A percentile compares a stretch with the other conserved stretches of the same genome.
phyloP scores from a whole-genome alignment of 345 rosid genomes.

The Dovyalis caffra region DNA sequence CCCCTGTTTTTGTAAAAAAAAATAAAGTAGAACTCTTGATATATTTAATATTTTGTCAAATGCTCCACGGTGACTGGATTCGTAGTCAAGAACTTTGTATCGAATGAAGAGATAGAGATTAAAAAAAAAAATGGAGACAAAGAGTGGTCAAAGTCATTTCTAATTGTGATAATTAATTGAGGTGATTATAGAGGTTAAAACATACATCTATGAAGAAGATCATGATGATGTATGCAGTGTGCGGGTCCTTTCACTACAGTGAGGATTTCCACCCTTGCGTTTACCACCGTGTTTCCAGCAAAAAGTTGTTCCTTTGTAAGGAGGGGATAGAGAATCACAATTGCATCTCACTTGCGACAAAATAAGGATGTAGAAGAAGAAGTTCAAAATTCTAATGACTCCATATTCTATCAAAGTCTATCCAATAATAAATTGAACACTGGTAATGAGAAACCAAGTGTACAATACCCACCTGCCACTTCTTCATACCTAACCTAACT shows the following conservation, averaged over 20 bases:
- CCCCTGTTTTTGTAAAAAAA: no score
- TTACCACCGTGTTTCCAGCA: not conserved
- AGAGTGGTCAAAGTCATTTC: not conserved
- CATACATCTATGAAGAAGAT: not conserved
- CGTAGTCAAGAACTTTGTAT: not conserved
- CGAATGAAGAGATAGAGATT: not conserved
- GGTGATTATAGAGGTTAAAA: not conserved
- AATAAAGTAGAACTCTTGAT: no score
- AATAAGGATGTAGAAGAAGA: not conserved
- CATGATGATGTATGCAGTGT: not conserved
- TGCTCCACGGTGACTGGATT: not conserved
- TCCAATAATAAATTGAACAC: not conserved
- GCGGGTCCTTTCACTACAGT: not conserved
- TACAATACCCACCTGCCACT: conserved; percentile 6
- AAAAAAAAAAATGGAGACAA: not conserved
- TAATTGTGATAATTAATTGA: not conserved
- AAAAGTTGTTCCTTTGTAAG: not conserved
- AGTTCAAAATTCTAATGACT: not conserved
- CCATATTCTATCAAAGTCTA: not conserved
- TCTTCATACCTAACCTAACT: conserved; percentile 20
- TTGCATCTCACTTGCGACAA: conserved; percentile 4
- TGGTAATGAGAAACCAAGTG: conserved; percentile 10
- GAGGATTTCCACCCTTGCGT: not conserved
- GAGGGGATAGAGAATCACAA: not conserved
- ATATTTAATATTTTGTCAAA: no score